phyloP scores from a whole-genome alignment of 768 basidiomycete genomes.

The Boletus tylopilopsis region DNA sequence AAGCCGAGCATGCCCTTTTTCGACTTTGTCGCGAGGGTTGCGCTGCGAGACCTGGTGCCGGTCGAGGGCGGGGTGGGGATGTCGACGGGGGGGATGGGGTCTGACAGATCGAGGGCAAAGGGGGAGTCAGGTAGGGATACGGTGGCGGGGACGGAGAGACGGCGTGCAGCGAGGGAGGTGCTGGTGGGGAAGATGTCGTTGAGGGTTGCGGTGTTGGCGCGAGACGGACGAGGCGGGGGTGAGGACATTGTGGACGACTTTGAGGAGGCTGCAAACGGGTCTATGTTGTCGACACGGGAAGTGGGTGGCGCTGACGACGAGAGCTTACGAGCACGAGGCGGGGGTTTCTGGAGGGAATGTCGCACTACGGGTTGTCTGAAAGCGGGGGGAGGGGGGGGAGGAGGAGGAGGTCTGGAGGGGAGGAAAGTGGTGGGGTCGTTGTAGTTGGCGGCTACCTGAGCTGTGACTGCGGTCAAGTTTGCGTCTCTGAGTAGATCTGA shows the following conservation, averaged over 20 bases:
- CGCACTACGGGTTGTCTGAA: slow-evolving; percentile 35
- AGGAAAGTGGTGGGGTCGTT: slow-evolving; percentile 30
- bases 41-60: slow-evolving; percentile 40
- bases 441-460: slow-evolving; percentile 31
- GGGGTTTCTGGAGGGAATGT: slow-evolving; percentile 63
- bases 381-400: slow-evolving; percentile 31
- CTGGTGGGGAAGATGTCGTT: slow-evolving; percentile 63
- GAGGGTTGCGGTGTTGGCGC: slow-evolving; percentile 80
- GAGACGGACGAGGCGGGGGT: slow-evolving; percentile 70
- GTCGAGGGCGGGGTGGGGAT: slow-evolving; percentile 10
- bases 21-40: slow-evolving; percentile 38
- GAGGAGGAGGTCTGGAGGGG: slow-evolving; percentile 46
- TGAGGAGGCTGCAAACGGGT: slow-evolving; percentile 51
- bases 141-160: slow-evolving; percentile 47
- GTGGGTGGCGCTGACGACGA: slow-evolving; percentile 32
- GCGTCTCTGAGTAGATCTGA: slow-evolving; percentile 65
- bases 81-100: slow-evolving; percentile 23
- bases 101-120: slow-evolving; percentile 20
- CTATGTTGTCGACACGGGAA: slow-evolving; percentile 29
- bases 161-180: slow-evolving; percentile 40
- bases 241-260: slow-evolving; percentile 20
- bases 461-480: slow-evolving; percentile 51
- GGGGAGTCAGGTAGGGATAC: slow-evolving; percentile 23
- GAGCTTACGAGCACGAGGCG: slow-evolving; percentile 49
- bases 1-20: slow-evolving; percentile 63